Evolutionary conservation across 345 rosid genomes (phyloP).

Genomic region (Gossypioides kirkii): DNA sequence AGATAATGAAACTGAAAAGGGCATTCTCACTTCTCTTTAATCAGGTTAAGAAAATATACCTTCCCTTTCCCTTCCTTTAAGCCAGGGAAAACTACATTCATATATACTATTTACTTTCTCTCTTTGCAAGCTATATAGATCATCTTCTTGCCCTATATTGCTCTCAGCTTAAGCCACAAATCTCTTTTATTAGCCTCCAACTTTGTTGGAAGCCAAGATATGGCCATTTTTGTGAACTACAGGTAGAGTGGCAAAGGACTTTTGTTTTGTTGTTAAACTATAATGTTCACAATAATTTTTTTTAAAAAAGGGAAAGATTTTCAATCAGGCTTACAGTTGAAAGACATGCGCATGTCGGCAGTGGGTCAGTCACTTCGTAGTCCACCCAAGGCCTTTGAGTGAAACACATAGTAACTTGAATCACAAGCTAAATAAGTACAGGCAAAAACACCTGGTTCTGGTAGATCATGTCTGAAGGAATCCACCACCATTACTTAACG

Average conservation of each 20-base stretch:
- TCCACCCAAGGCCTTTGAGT: too few relatives aligned
- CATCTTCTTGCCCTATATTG: background rate
- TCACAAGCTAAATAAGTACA: background rate
- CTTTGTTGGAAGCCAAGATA: too few relatives aligned
- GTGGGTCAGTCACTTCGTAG: background rate
- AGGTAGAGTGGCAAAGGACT: too few relatives aligned
- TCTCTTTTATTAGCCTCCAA: background rate
- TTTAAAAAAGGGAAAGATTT: too few relatives aligned
- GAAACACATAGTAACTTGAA: background rate
- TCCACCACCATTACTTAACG: background rate
- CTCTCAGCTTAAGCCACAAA: background rate
- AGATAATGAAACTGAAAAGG: conserved; percentile 33
- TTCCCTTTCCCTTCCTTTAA: conserved; percentile 8
- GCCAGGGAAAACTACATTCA: conserved; percentile 1
- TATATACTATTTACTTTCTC: background rate
- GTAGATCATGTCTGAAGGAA: background rate
- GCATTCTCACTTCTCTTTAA: conserved; percentile 16
- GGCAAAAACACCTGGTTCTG: background rate
- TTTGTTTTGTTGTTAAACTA: too few relatives aligned
- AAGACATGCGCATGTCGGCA: background rate
- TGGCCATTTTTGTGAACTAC: too few relatives aligned
- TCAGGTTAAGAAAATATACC: conserved; percentile 22
- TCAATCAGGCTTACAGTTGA: background rate
- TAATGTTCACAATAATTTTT: too few relatives aligned
- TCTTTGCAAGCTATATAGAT: too few relatives aligned